A percentile compares a stretch with the other conserved stretches of the same genome.
Evolutionary conservation across 345 rosid species (phyloP).

Genomic region (Eucalyptus tenuipes): DNA sequence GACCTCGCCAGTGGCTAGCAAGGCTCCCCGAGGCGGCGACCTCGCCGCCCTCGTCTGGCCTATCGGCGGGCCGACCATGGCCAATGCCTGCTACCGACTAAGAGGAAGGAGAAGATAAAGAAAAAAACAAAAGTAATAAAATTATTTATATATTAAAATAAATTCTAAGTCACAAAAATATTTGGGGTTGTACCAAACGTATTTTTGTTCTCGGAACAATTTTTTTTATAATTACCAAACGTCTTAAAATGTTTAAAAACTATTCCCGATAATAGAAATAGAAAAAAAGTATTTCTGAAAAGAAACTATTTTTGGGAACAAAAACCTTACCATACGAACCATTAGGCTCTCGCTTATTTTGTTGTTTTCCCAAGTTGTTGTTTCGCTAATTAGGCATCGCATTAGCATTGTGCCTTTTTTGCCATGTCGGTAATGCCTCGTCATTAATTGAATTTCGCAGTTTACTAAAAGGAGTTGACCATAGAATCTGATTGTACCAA

Average conservation of each 20-base stretch:
- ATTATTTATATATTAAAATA: no score
- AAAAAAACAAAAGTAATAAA: no score
- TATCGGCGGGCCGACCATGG: accelerated
- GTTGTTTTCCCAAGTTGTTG: not conserved
- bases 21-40: accelerated
- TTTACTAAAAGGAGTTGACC: not conserved
- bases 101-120: no score
- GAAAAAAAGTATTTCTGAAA: accelerated
- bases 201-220: no score
- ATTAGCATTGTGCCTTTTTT: not conserved
- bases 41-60: accelerated
- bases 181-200: accelerated
- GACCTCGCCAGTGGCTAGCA: accelerated
- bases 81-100: accelerated
- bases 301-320: accelerated
- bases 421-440: not conserved
- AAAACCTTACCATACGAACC: accelerated
- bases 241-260: accelerated
- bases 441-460: not conserved
- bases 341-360: no score
- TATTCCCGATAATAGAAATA: accelerated
- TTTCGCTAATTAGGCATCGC: not conserved
- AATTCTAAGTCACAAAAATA: no score
- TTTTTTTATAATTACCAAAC: no score
- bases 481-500: not conserved